Conservation (phyloP, 2,329 filamentous ascomycete species). For the Coniochaeta hoffmannii region DNA sequence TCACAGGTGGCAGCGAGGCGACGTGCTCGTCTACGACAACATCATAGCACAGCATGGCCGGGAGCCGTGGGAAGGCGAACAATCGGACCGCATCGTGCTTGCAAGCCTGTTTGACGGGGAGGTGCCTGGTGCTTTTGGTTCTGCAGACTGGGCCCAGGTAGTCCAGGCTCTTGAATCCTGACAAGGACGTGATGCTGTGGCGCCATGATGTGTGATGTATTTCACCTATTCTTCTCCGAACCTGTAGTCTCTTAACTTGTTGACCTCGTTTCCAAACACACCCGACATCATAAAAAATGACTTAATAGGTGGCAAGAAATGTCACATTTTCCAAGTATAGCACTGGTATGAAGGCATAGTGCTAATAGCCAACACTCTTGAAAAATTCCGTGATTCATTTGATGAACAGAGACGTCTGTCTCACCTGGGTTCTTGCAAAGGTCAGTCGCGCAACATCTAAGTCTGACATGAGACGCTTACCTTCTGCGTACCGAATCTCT, state of each 20-base stretch:
- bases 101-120: constrained; percentile 40
- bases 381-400: no score
- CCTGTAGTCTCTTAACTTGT: neutral
- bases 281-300: neutral
- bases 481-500: no score
- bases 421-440: no score
- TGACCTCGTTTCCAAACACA: neutral
- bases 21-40: constrained; percentile 42
- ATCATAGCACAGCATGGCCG: constrained; percentile 40
- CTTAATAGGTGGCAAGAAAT: no score
- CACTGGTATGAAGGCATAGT: no score
- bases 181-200: neutral
- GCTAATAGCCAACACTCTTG: no score
- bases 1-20: constrained; percentile 37
- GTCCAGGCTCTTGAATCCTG: constrained; percentile 27
- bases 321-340: no score
- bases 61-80: constrained; percentile 38
- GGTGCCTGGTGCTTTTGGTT: constrained; percentile 34
- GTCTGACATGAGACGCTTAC: no score
- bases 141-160: constrained; percentile 36
- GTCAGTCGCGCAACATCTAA: no score
- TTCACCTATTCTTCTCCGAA: neutral
- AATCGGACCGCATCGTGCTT: constrained; percentile 35
- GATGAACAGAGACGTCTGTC: no score
- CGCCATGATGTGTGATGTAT: neutral